These are phyloP conservation scores for Antitrichia curtipendula DNA, from an alignment of 225 moss, liverwort and hornwort species.

Conservation along the genomic window DNA sequence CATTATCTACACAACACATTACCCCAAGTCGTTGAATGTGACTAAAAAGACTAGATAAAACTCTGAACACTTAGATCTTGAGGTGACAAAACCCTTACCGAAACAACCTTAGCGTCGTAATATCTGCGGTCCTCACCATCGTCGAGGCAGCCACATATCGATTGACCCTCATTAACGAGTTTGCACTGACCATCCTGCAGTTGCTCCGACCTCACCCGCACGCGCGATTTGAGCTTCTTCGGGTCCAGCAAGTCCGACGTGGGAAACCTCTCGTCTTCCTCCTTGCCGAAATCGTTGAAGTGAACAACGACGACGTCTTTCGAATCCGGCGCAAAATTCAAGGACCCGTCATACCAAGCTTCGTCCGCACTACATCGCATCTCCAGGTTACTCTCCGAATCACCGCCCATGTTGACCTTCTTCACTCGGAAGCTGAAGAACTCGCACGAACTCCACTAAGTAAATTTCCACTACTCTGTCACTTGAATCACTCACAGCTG, in stretches of 20 bases:
- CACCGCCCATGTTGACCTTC: not conserved
- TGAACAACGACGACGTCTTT: conserved; percentile 2
- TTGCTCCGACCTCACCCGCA: conserved; percentile 19
- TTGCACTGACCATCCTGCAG: conserved; percentile 17
- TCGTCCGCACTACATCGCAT: conserved; percentile 23
- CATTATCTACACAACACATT: not conserved
- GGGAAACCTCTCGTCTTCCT: conserved; percentile 15
- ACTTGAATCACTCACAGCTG: not conserved
- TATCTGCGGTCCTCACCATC: conserved; percentile 11
- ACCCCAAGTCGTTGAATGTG: not conserved
- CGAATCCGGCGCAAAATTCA: not conserved
- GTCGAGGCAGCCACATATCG: conserved; percentile 18
- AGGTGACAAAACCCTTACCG: not conserved
- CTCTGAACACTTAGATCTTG: not conserved
- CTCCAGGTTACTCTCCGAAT: not conserved
- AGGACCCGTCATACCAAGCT: conserved; percentile 28
- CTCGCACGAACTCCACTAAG: not conserved
- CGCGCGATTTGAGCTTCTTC: not conserved
- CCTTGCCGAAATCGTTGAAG: conserved; percentile 9
- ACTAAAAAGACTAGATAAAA: not conserved
- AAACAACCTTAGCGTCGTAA: conserved; percentile 6
- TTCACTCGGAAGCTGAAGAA: not conserved
- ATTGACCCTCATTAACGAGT: not conserved
- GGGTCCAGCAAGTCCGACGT: not conserved
- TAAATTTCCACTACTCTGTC: not conserved